Evolutionary conservation across 306 rosid species (phyloP).

Genomic region (Rosa multiflora): DNA sequence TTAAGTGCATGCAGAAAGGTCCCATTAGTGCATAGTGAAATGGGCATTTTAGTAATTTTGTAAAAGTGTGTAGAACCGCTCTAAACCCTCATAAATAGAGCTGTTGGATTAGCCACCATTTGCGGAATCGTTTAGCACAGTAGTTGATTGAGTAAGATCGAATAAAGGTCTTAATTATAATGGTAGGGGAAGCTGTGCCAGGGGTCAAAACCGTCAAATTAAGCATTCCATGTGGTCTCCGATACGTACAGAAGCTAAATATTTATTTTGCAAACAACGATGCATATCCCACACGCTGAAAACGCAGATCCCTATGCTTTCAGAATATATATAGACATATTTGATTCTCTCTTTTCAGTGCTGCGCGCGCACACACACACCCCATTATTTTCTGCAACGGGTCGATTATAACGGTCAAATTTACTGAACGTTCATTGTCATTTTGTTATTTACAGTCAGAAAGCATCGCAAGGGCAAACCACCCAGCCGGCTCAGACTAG

Average conservation of each 20-base stretch:
- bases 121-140: too few relatives aligned
- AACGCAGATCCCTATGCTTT: conserved; percentile 15
- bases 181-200: neutral
- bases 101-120: too few relatives aligned
- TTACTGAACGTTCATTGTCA: neutral
- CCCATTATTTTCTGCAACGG: conserved; percentile 18
- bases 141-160: too few relatives aligned
- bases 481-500: conserved; percentile 20
- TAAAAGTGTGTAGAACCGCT: too few relatives aligned
- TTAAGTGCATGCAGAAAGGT: neutral
- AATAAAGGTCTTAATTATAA: neutral
- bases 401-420: conserved; percentile 18
- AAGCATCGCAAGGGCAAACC: conserved; percentile 53
- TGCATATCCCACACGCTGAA: neutral
- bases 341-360: neutral
- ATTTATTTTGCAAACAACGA: neutral
- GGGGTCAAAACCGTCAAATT: too few relatives aligned
- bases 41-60: neutral
- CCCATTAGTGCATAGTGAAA: neutral
- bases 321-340: neutral
- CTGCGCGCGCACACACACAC: too few relatives aligned
- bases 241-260: neutral
- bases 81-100: too few relatives aligned
- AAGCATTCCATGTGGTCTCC: conserved; percentile 1
- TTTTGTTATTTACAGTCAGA: conserved; percentile 47